A percentile compares a stretch with the other conserved stretches of the same genome.
Evolutionary conservation across 83 land plant species (phyloP).

Genomic region (Picea abies): DNA sequence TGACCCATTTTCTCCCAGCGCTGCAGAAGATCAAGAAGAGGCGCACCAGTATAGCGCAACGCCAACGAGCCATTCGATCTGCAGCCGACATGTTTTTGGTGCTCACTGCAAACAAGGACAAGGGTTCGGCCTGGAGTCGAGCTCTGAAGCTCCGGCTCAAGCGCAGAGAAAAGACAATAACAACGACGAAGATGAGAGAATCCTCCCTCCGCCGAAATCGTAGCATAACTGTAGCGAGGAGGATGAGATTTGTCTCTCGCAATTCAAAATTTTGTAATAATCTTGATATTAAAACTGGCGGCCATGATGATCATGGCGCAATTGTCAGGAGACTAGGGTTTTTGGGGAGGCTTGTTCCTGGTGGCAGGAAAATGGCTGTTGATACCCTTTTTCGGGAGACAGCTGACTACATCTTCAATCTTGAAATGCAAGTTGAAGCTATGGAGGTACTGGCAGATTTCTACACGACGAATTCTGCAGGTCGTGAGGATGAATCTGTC

Average conservation of each 20-base stretch:
- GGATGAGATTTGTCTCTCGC: neutral
- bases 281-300: neutral
- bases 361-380: neutral
- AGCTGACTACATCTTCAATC: constrained; percentile 21
- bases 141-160: neutral
- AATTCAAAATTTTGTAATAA: neutral
- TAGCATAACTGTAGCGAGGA: neutral
- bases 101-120: neutral
- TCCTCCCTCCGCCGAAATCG: no score
- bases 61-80: neutral
- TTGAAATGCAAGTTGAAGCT: constrained; percentile 25
- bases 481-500: no score
- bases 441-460: constrained; percentile 16
- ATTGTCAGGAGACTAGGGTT: constrained; percentile 5
- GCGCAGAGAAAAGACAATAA: neutral
- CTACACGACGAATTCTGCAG: neutral
- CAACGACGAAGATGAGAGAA: no score
- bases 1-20: neutral
- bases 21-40: neutral
- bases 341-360: constrained; percentile 24
- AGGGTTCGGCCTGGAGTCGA: neutral
- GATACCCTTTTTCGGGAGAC: constrained; percentile 24
- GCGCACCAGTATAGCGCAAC: neutral
- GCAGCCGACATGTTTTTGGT: neutral
- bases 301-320: neutral